A percentile compares a stretch with the other conserved stretches of the same genome.
Conservation (phyloP, 768 basidiomycete genomes). For the Phanerochaete sordida region DNA sequence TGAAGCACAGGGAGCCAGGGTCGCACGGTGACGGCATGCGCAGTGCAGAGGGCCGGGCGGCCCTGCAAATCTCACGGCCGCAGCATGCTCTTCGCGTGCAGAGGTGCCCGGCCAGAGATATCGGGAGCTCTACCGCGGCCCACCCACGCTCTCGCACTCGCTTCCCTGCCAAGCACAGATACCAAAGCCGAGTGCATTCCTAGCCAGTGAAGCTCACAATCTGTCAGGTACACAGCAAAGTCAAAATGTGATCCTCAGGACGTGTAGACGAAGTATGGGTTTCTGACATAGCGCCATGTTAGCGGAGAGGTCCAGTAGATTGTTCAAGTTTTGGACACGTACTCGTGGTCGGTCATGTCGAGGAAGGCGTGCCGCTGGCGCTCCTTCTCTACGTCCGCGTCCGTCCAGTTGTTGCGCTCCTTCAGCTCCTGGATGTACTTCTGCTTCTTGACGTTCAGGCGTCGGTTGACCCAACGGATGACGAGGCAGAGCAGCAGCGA, state of each 20-base stretch:
- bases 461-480: slow-evolving; percentile 52
- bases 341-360: slow-evolving; percentile 63
- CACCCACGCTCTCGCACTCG: background rate
- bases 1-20: too few relatives aligned
- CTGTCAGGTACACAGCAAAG: too few relatives aligned
- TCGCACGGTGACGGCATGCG: too few relatives aligned
- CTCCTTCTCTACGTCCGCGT: slow-evolving; percentile 52
- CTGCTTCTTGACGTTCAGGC: slow-evolving; percentile 47
- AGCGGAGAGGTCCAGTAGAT: background rate
- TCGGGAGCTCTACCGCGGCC: too few relatives aligned
- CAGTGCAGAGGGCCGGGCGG: too few relatives aligned
- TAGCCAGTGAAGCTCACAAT: too few relatives aligned
- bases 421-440: slow-evolving; percentile 40
- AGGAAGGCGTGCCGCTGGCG: slow-evolving; percentile 60
- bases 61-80: too few relatives aligned
- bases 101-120: too few relatives aligned
- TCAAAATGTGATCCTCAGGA: slow-evolving; percentile 27
- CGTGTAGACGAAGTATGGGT: slow-evolving; percentile 57
- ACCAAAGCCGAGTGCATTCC: too few relatives aligned
- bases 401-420: slow-evolving; percentile 48
- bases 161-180: too few relatives aligned
- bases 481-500: slow-evolving; percentile 46
- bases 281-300: slow-evolving; percentile 31
- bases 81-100: too few relatives aligned
- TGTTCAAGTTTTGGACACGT: slow-evolving; percentile 22